These are phyloP conservation scores for Skeletonema marinoi DNA, from an alignment of 108 stramenopile species.

Conservation along the genomic window DNA sequence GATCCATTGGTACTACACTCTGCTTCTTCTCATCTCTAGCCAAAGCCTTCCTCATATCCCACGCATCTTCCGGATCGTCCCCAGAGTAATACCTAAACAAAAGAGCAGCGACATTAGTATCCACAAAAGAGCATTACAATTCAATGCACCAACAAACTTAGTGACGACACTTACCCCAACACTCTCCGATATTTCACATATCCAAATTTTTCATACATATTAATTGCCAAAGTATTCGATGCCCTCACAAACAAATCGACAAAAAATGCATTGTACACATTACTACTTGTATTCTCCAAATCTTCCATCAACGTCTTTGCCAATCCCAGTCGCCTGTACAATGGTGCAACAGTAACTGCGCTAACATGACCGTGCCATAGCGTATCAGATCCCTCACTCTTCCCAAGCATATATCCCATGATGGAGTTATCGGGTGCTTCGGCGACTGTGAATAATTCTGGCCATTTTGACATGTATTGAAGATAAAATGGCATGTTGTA, in stretches of 20 bases:
- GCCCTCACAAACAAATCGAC: constrained; percentile 98
- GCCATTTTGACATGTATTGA: constrained; percentile 93
- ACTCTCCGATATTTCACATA: constrained; percentile 93
- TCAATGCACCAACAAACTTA: neutral
- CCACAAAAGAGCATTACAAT: neutral
- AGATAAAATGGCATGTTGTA: constrained; percentile 90
- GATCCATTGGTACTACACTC: constrained; percentile 85
- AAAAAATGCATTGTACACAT: constrained; percentile 92
- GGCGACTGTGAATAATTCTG: constrained; percentile 91
- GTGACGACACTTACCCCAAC: constrained; percentile 62
- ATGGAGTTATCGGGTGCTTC: constrained; percentile 75
- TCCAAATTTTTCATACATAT: constrained; percentile 96
- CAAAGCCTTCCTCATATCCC: constrained; percentile 96
- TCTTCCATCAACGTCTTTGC: constrained; percentile 94
- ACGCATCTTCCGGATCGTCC: constrained; percentile 88
- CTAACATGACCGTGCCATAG: constrained; percentile 99
- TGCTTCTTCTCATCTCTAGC: constrained; percentile 84
- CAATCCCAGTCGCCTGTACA: constrained; percentile 87
- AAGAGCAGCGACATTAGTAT: neutral
- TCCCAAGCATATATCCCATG: constrained; percentile 90
- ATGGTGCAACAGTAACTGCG: constrained; percentile 95
- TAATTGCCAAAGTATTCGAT: constrained; percentile 85
- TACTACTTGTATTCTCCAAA: constrained; percentile 82
- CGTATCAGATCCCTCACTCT: constrained; percentile 91
- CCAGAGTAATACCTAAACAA: constrained; percentile 58